Percentiles rank a stretch among this genome's conserved stretches.
Evolutionary conservation across 768 basidiomycete species (phyloP).

Genomic region (Boletus reticulatus): DNA sequence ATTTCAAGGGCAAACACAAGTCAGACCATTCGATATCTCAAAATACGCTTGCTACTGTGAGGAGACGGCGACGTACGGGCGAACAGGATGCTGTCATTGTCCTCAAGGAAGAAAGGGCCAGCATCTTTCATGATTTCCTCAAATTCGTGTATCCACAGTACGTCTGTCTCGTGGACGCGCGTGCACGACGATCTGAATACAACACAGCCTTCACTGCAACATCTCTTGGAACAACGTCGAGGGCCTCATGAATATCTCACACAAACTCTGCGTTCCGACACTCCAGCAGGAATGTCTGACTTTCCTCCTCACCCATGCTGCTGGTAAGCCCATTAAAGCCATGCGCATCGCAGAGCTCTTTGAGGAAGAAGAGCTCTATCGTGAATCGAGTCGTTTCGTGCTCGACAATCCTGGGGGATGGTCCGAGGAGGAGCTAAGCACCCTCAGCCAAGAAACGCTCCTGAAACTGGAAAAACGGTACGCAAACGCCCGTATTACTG

Average conservation of each 20-base stretch:
- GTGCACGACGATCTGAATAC: slow-evolving; percentile 2
- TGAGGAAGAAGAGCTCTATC: slow-evolving; percentile 85
- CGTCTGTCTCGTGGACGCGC: slow-evolving; percentile 23
- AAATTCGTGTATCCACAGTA: slow-evolving; percentile 94
- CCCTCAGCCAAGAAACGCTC: slow-evolving; percentile 77
- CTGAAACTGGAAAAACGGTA: slow-evolving; percentile 88
- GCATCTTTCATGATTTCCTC: slow-evolving; percentile 89
- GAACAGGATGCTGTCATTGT: slow-evolving; percentile 83
- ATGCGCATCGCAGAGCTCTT: slow-evolving; percentile 91
- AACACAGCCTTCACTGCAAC: slow-evolving; percentile 74
- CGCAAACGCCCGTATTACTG: background rate
- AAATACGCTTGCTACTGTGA: slow-evolving; percentile 39
- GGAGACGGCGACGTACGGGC: slow-evolving; percentile 41
- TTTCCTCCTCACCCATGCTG: slow-evolving; percentile 90
- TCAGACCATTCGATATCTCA: slow-evolving; percentile 18
- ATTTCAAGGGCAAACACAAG: slow-evolving; percentile 25
- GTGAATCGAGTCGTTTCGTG: slow-evolving; percentile 88
- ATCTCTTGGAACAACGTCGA: slow-evolving; percentile 97
- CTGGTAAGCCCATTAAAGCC: slow-evolving; percentile 89
- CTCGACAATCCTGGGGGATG: slow-evolving; percentile 90
- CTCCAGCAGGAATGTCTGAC: slow-evolving; percentile 80
- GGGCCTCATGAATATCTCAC: slow-evolving; percentile 84
- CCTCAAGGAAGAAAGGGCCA: slow-evolving; percentile 86
- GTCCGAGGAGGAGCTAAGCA: slow-evolving; percentile 76
- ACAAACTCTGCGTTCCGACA: slow-evolving; percentile 82